These are phyloP conservation scores for Ceriops decandra DNA, from an alignment of 345 rosid species.

Conservation along the genomic window DNA sequence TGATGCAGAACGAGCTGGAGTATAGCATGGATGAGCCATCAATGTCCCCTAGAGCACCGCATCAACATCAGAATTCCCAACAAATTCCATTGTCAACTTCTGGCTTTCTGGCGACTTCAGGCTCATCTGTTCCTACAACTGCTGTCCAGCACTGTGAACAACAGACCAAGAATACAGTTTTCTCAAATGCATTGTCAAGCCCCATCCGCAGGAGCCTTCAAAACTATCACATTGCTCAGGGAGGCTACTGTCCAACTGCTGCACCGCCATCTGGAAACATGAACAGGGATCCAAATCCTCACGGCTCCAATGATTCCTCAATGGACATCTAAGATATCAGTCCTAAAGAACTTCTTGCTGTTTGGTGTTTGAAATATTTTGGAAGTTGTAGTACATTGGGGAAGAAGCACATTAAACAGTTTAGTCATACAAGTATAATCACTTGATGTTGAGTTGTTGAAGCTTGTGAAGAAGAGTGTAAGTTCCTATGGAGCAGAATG, in stretches of 20 bases:
- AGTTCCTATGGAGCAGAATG: conserved; percentile 22
- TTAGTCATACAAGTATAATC: conserved; percentile 29
- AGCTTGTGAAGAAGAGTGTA: conserved; percentile 30
- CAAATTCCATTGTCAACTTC: conserved; percentile 42
- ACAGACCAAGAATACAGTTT: conserved; percentile 68
- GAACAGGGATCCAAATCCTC: conserved; percentile 59
- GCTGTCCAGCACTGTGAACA: conserved; percentile 57
- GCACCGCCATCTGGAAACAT: conserved; percentile 39
- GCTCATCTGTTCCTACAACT: conserved; percentile 42
- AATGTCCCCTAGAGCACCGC: conserved; percentile 61
- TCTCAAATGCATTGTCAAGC: conserved; percentile 83
- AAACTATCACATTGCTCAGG: conserved; percentile 64
- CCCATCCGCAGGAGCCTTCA: conserved; percentile 70
- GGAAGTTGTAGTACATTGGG: conserved; percentile 1
- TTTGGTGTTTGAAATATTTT: conserved; percentile 7
- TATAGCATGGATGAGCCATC: conserved; percentile 56
- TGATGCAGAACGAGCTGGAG: conserved; percentile 71
- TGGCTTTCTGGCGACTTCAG: conserved; percentile 50
- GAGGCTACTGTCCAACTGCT: conserved; percentile 45
- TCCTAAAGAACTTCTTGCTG: conserved; percentile 10
- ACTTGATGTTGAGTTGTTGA: conserved; percentile 27
- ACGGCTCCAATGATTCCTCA: conserved; percentile 68
- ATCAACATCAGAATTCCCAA: conserved; percentile 46
- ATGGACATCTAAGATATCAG: conserved; percentile 52
- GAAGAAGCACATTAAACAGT: conserved; percentile 18